phyloP scores from a whole-genome alignment of 768 basidiomycete genomes.

The Collybia sp. region DNA sequence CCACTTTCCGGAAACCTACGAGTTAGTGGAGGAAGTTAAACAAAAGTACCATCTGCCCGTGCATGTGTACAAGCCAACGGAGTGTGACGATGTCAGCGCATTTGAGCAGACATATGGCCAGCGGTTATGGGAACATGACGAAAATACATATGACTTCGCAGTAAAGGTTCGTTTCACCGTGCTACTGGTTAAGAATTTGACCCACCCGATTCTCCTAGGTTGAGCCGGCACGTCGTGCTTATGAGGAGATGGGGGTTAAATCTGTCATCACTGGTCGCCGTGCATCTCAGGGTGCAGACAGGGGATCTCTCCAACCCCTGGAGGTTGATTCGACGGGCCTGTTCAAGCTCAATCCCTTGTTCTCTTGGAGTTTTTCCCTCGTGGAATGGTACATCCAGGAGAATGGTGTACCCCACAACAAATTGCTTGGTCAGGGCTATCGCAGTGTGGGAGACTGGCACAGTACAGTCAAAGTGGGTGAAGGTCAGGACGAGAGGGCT shows the following conservation, averaged over 20 bases:
- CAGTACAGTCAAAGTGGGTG: constrained; percentile 70
- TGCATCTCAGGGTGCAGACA: constrained; percentile 89
- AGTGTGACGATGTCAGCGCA: constrained; percentile 58
- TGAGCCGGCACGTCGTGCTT: constrained; percentile 89
- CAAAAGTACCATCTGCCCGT: constrained; percentile 68
- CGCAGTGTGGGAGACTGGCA: constrained; percentile 98
- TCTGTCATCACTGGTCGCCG: constrained; percentile 95
- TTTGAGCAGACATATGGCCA: constrained; percentile 81
- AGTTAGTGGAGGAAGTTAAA: constrained; percentile 80
- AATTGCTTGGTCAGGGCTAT: constrained; percentile 86
- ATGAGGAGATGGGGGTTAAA: constrained; percentile 70
- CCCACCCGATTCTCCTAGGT: constrained; percentile 45
- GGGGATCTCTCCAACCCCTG: constrained; percentile 75
- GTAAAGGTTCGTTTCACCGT: constrained; percentile 67
- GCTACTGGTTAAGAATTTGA: not conserved
- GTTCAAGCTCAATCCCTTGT: constrained; percentile 92
- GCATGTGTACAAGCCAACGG: constrained; percentile 75
- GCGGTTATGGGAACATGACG: constrained; percentile 84
- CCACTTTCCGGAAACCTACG: constrained; percentile 92
- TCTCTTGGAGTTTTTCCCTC: constrained; percentile 77
- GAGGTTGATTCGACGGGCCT: constrained; percentile 90
- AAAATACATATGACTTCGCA: constrained; percentile 82
- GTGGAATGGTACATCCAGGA: constrained; percentile 83
- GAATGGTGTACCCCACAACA: constrained; percentile 85
- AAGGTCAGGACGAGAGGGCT: constrained; percentile 80